Evolutionary conservation across 306 rosid genomes (phyloP).

Genomic region (Crotalaria pallida): DNA sequence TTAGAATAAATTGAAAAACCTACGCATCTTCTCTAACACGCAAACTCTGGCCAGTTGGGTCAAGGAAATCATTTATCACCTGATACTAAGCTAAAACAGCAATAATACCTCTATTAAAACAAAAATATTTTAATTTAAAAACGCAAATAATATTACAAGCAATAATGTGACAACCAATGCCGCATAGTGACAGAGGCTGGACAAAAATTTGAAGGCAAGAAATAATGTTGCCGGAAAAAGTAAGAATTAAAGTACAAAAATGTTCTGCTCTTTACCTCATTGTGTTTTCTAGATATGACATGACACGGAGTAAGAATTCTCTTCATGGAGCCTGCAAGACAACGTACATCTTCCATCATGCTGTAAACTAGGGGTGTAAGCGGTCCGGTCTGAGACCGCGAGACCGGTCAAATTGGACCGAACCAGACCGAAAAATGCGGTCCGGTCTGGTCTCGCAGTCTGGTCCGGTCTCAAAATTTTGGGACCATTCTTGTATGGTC

Average conservation of each 20-base stretch:
- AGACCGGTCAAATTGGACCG: too few species aligned
- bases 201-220: background rate
- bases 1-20: slow-evolving; percentile 43
- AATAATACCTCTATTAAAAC: slow-evolving; percentile 8
- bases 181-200: background rate
- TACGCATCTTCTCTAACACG: slow-evolving; percentile 98
- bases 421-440: too few species aligned
- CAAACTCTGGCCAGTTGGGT: slow-evolving; percentile 97
- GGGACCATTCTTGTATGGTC: too few species aligned
- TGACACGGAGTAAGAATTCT: slow-evolving; percentile 95
- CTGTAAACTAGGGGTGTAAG: too few species aligned
- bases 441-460: too few species aligned
- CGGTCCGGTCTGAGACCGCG: too few species aligned
- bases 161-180: background rate
- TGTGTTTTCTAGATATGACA: slow-evolving; percentile 93
- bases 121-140: background rate
- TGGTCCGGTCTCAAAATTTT: too few species aligned
- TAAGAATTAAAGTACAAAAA: background rate
- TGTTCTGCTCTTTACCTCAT: slow-evolving; percentile 60
- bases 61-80: slow-evolving; percentile 99
- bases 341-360: slow-evolving; percentile 94
- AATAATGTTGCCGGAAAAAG: background rate
- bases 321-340: slow-evolving; percentile 89
- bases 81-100: slow-evolving; percentile 43
- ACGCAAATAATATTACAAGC: background rate